Evolutionary conservation across 495 filamentous ascomycete genomes (phyloP).

Genomic region (Xylaria acuta): DNA sequence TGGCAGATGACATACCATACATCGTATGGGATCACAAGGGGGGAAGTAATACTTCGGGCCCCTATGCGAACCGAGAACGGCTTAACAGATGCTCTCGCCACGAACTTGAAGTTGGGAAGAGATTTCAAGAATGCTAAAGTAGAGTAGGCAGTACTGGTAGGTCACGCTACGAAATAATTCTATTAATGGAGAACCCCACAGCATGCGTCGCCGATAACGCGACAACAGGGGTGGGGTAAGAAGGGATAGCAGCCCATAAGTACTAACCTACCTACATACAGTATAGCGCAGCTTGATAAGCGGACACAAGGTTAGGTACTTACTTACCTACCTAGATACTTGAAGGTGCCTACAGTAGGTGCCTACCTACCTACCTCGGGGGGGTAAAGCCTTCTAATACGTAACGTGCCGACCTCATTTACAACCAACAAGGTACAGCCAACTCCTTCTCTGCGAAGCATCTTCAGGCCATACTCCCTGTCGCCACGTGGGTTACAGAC

Average conservation of each 20-base stretch:
- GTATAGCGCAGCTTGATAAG: not conserved
- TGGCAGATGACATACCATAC: not conserved
- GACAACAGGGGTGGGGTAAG: not conserved
- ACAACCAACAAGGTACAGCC: not conserved
- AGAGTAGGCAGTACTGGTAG: not conserved
- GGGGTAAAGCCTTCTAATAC: too few species aligned
- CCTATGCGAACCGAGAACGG: not conserved
- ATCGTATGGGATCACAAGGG: not conserved
- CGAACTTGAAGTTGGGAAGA: not conserved
- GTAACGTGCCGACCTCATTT: not conserved
- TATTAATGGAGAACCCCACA: not conserved
- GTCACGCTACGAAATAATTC: not conserved
- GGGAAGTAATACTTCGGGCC: not conserved
- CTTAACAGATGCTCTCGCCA: not conserved
- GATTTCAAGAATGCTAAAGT: not conserved
- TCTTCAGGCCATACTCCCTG: not conserved
- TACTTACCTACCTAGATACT: too few species aligned
- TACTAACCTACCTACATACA: not conserved
- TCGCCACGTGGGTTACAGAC: slow-evolving; percentile 17
- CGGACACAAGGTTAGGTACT: too few species aligned
- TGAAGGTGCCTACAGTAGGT: not conserved
- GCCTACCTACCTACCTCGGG: too few species aligned
- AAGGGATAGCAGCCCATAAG: not conserved
- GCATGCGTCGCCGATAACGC: not conserved
- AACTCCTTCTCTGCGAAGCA: not conserved